A percentile compares a stretch with the other conserved stretches of the same genome.
Evolutionary conservation across 768 basidiomycete species (phyloP).

Genomic region (Phlegmacium glaucopus): DNA sequence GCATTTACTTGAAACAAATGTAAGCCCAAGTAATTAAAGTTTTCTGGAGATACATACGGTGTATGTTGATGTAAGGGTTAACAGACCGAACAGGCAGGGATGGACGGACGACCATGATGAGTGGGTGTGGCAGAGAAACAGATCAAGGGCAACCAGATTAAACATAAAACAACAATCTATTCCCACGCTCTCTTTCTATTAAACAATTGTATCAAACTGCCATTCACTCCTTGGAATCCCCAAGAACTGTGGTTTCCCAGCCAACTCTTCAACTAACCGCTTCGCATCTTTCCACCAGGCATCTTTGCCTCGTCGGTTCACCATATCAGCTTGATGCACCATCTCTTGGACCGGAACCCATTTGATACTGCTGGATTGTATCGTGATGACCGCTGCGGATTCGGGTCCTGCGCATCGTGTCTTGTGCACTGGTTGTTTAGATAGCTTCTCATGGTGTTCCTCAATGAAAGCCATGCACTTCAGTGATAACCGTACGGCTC

Average conservation of each 20-base stretch:
- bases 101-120: conserved; percentile 42
- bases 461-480: conserved; percentile 96
- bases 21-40: conserved; percentile 6
- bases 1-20: conserved; percentile 29
- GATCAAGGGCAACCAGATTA: conserved; percentile 27
- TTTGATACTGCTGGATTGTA: conserved; percentile 75
- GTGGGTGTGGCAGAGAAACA: conserved; percentile 16
- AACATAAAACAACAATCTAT: conserved; percentile 24
- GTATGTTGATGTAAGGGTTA: conserved; percentile 47
- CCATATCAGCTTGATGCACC: conserved; percentile 86
- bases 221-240: conserved; percentile 26
- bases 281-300: conserved; percentile 77
- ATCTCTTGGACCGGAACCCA: conserved; percentile 88
- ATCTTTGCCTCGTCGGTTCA: conserved; percentile 74
- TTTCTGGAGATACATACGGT: conserved; percentile 29
- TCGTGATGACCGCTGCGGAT: conserved; percentile 86
- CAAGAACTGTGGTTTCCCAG: conserved; percentile 58
- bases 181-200: background rate
- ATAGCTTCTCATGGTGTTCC: conserved; percentile 61
- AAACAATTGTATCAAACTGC: background rate
- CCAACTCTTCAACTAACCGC: conserved; percentile 71
- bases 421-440: conserved; percentile 43
- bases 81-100: conserved; percentile 47
- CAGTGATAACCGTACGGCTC: conserved; percentile 84
- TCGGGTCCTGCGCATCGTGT: conserved; percentile 54